Evolutionary conservation across 495 filamentous ascomycete species (phyloP).

Genomic region (Neurospora sp.): DNA sequence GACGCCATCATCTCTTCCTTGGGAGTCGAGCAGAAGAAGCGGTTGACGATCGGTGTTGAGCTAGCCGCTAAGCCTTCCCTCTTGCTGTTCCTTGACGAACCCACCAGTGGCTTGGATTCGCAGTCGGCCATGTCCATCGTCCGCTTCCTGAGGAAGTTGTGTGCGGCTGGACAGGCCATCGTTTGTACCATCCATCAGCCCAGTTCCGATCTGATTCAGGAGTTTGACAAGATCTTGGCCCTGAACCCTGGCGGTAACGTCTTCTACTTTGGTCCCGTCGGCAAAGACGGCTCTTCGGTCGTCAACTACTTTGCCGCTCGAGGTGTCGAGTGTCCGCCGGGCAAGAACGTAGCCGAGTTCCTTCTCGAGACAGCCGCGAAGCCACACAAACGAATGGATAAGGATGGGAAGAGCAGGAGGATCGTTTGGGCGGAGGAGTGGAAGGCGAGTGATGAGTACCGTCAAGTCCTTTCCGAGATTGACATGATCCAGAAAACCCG

Average conservation of each 20-base stretch:
- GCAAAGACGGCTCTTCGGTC: slow-evolving; percentile 35
- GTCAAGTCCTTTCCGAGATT: slow-evolving; percentile 56
- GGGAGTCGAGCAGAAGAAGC: slow-evolving; percentile 50
- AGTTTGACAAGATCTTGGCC: slow-evolving; percentile 65
- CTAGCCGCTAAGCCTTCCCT: slow-evolving; percentile 77
- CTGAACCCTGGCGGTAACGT: slow-evolving; percentile 59
- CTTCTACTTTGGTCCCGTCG: slow-evolving; percentile 60
- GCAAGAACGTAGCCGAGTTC: slow-evolving; percentile 72
- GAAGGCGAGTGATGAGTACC: slow-evolving; percentile 59
- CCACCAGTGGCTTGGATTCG: slow-evolving; percentile 75
- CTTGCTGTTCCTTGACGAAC: slow-evolving; percentile 68
- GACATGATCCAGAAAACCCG: slow-evolving; percentile 44
- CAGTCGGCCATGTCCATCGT: slow-evolving; percentile 78
- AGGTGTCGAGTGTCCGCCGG: slow-evolving; percentile 59
- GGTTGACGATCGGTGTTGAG: slow-evolving; percentile 86
- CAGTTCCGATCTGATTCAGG: slow-evolving; percentile 59
- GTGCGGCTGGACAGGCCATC: slow-evolving; percentile 64
- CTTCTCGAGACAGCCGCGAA: slow-evolving; percentile 74
- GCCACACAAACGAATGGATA: slow-evolving; percentile 51
- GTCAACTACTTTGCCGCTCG: slow-evolving; percentile 43
- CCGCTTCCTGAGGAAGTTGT: slow-evolving; percentile 74
- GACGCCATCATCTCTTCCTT: slow-evolving; percentile 76
- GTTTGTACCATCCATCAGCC: slow-evolving; percentile 74
- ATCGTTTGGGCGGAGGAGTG: slow-evolving; percentile 76
- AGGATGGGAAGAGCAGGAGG: slow-evolving; percentile 38